Percentiles rank a stretch among this genome's conserved stretches.
These are phyloP conservation scores for Albizia julibrissin DNA, from an alignment of 306 rosid genomes.

Conservation along the genomic window DNA sequence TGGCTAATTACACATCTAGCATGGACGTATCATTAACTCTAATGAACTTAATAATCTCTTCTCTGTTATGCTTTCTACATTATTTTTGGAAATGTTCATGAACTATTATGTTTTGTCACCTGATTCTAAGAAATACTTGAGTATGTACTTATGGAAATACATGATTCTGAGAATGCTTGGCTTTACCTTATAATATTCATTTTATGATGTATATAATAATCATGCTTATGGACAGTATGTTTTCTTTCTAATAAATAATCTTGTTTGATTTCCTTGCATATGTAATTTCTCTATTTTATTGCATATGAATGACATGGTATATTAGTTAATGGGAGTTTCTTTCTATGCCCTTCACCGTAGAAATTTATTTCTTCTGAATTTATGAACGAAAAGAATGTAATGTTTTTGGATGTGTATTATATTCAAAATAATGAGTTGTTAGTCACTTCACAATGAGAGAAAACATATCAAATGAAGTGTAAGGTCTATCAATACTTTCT, in stretches of 20 bases:
- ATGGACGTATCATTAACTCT: background rate
- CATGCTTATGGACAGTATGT: constrained; percentile 81
- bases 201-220: too few species aligned
- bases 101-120: background rate
- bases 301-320: too few species aligned
- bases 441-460: too few species aligned
- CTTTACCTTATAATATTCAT: background rate
- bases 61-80: background rate
- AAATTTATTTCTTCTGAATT: too few species aligned
- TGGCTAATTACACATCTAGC: too few species aligned
- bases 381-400: too few species aligned
- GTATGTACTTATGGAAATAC: background rate
- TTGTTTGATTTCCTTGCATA: background rate
- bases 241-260: background rate
- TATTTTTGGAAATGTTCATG: background rate
- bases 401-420: too few species aligned
- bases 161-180: background rate
- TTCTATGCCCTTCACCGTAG: too few species aligned
- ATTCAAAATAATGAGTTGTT: too few species aligned
- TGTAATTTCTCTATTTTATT: background rate
- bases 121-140: background rate
- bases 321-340: too few species aligned
- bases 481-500: too few species aligned
- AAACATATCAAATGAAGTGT: too few species aligned
- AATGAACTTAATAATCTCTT: background rate